These are phyloP conservation scores for Thielaviopsis euricoi DNA, from an alignment of 2,329 filamentous ascomycete genomes.

Conservation along the genomic window DNA sequence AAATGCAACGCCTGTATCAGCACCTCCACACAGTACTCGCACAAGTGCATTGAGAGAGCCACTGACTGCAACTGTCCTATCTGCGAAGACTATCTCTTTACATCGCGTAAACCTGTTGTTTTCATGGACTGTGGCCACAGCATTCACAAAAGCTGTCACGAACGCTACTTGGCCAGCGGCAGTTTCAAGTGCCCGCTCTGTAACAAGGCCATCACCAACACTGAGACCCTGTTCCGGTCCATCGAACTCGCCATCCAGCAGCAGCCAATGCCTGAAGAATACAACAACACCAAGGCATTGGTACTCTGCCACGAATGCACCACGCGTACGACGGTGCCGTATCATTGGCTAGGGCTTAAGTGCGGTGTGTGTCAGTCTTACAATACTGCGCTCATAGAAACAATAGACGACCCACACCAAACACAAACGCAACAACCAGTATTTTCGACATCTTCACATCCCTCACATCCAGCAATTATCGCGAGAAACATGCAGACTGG, in stretches of 20 bases:
- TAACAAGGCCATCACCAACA: conserved; percentile 91
- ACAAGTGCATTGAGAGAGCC: conserved; percentile 86
- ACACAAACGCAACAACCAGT: neutral
- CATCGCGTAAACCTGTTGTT: conserved; percentile 70
- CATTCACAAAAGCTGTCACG: conserved; percentile 80
- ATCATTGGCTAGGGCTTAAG: conserved; percentile 90
- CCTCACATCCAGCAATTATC: neutral
- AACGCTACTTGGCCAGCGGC: conserved; percentile 60
- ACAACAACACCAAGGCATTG: conserved; percentile 60
- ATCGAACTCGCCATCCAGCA: conserved; percentile 71
- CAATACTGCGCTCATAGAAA: conserved; percentile 35
- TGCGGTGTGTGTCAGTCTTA: conserved; percentile 59
- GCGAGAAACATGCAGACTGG: neutral
- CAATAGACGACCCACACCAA: conserved; percentile 3
- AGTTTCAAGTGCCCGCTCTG: conserved; percentile 96
- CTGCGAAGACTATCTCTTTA: conserved; percentile 93
- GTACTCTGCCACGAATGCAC: conserved; percentile 93
- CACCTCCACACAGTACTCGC: conserved; percentile 66
- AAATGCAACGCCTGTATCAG: conserved; percentile 89
- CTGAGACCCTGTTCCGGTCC: conserved; percentile 89
- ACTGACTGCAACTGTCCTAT: conserved; percentile 95
- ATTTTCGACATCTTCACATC: neutral
- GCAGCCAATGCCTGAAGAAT: conserved; percentile 86
- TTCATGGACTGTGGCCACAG: conserved; percentile 95
- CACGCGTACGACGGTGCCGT: conserved; percentile 68